Conservation (phyloP, 495 filamentous ascomycete species). For the Talaromyces thailandensis region DNA sequence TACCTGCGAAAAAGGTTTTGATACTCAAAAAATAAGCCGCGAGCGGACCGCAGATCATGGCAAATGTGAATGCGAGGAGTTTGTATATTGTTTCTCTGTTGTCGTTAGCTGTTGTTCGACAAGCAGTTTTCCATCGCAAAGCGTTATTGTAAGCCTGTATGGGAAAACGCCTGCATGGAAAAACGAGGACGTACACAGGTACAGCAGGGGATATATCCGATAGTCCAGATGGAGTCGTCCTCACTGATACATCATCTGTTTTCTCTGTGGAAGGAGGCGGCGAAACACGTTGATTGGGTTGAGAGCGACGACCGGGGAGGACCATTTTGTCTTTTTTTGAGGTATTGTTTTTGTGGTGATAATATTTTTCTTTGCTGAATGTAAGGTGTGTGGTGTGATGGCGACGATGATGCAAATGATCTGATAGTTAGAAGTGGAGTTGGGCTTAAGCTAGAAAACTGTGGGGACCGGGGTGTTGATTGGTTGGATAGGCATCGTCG, state of each 20-base stretch:
- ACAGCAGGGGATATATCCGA: constrained; percentile 57
- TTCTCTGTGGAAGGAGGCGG: not conserved
- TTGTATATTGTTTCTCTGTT: constrained; percentile 78
- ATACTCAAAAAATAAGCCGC: constrained; percentile 79
- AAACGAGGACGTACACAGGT: constrained; percentile 55
- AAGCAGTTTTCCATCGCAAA: not conserved
- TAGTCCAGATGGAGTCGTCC: not conserved
- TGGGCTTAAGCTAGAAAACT: not conserved
- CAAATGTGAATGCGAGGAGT: constrained; percentile 78
- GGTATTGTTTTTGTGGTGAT: not conserved
- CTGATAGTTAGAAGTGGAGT: not conserved
- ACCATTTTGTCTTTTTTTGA: constrained; percentile 3
- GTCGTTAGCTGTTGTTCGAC: not conserved
- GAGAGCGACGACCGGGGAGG: constrained; percentile 1
- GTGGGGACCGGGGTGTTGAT: not conserved
- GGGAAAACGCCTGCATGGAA: no score
- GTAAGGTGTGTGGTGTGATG: not conserved
- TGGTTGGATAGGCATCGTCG: not conserved
- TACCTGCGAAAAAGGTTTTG: constrained; percentile 70
- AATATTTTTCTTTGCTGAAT: no score
- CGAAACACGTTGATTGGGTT: not conserved
- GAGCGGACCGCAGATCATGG: constrained; percentile 81
- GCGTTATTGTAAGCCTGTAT: constrained; percentile 1
- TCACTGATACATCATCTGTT: not conserved
- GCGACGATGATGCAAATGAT: not conserved